Evolutionary conservation across 176 grass and related monocot genomes (phyloP).

Genomic region (Phoenix dactylifera): DNA sequence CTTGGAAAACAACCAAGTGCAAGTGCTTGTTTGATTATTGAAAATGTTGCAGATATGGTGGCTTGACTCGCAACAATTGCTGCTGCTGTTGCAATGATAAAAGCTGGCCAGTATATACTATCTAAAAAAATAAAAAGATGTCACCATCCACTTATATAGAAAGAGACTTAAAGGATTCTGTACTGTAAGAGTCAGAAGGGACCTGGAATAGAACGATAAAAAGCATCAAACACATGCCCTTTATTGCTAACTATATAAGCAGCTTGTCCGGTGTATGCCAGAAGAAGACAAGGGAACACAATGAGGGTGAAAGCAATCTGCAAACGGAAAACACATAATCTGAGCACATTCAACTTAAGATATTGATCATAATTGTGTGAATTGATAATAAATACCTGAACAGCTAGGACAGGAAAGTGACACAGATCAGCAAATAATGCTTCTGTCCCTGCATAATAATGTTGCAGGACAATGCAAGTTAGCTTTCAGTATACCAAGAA

Average conservation of each 20-base stretch:
- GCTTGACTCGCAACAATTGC: constrained; percentile 91
- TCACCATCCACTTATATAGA: constrained; percentile 11
- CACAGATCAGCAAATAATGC: constrained; percentile 96
- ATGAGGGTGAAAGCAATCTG: constrained; percentile 91
- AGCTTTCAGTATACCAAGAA: too few relatives aligned
- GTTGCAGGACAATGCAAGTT: constrained; percentile 2
- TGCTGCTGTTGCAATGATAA: constrained; percentile 83
- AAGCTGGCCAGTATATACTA: constrained; percentile 86
- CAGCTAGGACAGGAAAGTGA: constrained; percentile 90
- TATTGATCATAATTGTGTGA: not conserved
- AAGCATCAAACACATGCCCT: constrained; percentile 60
- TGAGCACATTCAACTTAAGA: not conserved
- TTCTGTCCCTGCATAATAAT: constrained; percentile 73
- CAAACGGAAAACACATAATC: constrained; percentile 14
- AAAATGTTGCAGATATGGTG: constrained; percentile 96
- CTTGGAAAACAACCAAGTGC: constrained; percentile 87
- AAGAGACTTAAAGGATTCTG: not conserved
- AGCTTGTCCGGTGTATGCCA: constrained; percentile 92
- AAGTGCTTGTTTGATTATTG: constrained; percentile 94
- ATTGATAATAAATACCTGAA: constrained; percentile 53
- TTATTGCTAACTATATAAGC: constrained; percentile 68
- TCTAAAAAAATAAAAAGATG: constrained; percentile 40
- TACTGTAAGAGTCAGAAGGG: constrained; percentile 11
- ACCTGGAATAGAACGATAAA: constrained; percentile 99
- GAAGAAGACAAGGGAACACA: constrained; percentile 96